These are phyloP conservation scores for Pharus latifolius DNA, from an alignment of 176 grass and related monocot species.

Conservation along the genomic window DNA sequence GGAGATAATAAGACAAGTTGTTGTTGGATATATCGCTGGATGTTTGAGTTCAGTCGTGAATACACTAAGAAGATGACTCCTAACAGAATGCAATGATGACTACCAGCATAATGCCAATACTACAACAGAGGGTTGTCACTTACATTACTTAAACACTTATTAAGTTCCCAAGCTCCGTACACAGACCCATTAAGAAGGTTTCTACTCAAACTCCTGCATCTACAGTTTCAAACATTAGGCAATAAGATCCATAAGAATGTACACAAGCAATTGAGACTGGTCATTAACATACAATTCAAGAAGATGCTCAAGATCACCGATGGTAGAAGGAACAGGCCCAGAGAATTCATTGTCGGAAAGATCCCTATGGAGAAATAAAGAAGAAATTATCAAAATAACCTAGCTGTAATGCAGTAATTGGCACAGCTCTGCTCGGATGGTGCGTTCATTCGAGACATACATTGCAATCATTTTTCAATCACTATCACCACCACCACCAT, in stretches of 20 bases:
- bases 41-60: constrained; percentile 4
- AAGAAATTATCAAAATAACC: neutral
- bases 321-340: constrained; percentile 67
- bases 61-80: neutral
- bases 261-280: neutral
- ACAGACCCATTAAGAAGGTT: constrained; percentile 66
- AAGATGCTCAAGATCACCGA: constrained; percentile 97
- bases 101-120: neutral
- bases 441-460: no score
- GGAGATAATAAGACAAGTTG: constrained; percentile 58
- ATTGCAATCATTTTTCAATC: no score
- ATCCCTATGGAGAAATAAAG: constrained; percentile 50
- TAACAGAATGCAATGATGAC: neutral
- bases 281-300: constrained; percentile 62
- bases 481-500: no score
- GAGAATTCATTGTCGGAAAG: constrained; percentile 86
- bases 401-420: neutral
- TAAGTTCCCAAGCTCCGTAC: constrained; percentile 86
- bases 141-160: constrained; percentile 94
- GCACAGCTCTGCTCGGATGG: no score
- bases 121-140: constrained; percentile 16
- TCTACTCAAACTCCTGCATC: constrained; percentile 74
- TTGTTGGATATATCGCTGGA: constrained; percentile 82
- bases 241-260: neutral
- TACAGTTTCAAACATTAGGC: constrained; percentile 1